Evolutionary conservation across 371 early-diverging fungal species (phyloP).

Genomic region (Mortierella sp.): DNA sequence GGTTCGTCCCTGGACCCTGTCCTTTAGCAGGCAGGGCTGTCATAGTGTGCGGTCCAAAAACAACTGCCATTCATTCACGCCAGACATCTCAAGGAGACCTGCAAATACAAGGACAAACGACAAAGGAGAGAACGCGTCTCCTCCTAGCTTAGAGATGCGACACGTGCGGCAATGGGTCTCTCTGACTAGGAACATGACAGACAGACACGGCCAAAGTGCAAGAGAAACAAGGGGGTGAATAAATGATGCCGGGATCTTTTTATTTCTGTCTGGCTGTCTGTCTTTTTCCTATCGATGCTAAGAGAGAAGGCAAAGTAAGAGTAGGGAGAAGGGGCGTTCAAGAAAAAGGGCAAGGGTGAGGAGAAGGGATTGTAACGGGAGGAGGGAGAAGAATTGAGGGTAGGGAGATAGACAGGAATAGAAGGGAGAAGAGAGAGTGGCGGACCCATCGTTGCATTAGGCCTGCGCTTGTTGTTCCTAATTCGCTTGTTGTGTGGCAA

Average conservation of each 20-base stretch:
- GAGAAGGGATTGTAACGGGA: background rate
- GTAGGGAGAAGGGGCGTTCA: background rate
- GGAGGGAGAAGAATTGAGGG: no score
- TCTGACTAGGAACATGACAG: background rate
- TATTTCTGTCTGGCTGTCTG: background rate
- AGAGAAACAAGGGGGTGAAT: background rate
- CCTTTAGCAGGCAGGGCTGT: no score
- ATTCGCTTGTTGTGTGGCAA: background rate
- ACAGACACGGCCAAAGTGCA: background rate
- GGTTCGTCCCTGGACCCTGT: no score
- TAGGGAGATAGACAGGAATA: background rate
- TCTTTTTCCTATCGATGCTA: background rate
- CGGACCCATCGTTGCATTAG: background rate
- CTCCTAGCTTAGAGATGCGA: background rate
- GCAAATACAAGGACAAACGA: no score
- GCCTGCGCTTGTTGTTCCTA: no score
- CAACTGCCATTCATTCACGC: no score
- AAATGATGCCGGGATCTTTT: background rate
- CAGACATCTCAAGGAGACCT: no score
- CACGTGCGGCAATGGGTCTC: background rate
- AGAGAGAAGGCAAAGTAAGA: background rate
- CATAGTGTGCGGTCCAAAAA: no score
- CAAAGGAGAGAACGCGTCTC: background rate
- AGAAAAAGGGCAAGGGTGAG: background rate
- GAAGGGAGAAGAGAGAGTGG: no score